Evolutionary conservation across 352 stramenopile species (phyloP).

Genomic region (Phytophthora pluvialis): DNA sequence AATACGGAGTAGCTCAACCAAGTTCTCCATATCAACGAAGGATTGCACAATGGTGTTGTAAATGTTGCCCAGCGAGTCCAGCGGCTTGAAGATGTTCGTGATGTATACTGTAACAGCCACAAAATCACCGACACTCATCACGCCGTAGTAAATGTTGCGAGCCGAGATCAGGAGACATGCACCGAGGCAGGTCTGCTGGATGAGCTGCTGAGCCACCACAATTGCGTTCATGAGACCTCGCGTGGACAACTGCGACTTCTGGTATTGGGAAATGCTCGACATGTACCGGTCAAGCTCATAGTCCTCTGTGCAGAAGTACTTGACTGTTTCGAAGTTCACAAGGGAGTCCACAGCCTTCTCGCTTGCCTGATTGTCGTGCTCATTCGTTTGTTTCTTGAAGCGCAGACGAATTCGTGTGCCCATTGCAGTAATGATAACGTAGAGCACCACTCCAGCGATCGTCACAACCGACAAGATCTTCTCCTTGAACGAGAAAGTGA

Average conservation of each 20-base stretch:
- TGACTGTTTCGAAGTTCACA: constrained; percentile 98
- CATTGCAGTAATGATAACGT: constrained; percentile 92
- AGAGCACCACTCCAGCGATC: constrained; percentile 94
- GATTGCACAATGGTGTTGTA: constrained; percentile 98
- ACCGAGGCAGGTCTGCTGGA: constrained; percentile 88
- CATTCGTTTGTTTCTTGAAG: constrained; percentile 94
- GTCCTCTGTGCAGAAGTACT: constrained; percentile 96
- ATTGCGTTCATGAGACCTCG: constrained; percentile 92
- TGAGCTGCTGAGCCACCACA: constrained; percentile 94
- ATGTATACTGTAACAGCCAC: constrained; percentile 95
- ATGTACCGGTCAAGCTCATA: constrained; percentile 90
- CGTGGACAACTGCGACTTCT: constrained; percentile 90
- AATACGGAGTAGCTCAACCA: constrained; percentile 94
- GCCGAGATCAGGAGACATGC: constrained; percentile 75
- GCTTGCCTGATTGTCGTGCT: constrained; percentile 96
- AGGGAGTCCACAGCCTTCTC: constrained; percentile 96
- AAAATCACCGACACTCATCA: constrained; percentile 94
- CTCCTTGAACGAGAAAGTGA: constrained; percentile 92
- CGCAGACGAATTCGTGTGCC: constrained; percentile 67
- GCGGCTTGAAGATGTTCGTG: constrained; percentile 95
- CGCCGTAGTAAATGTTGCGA: constrained; percentile 52
- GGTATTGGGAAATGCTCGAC: constrained; percentile 87
- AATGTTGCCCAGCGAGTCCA: constrained; percentile 96
- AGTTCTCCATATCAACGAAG: constrained; percentile 96
- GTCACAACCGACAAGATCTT: constrained; percentile 85